Conservation (phyloP, 371 early-diverging fungal genomes). For the Mucor saturninus region DNA sequence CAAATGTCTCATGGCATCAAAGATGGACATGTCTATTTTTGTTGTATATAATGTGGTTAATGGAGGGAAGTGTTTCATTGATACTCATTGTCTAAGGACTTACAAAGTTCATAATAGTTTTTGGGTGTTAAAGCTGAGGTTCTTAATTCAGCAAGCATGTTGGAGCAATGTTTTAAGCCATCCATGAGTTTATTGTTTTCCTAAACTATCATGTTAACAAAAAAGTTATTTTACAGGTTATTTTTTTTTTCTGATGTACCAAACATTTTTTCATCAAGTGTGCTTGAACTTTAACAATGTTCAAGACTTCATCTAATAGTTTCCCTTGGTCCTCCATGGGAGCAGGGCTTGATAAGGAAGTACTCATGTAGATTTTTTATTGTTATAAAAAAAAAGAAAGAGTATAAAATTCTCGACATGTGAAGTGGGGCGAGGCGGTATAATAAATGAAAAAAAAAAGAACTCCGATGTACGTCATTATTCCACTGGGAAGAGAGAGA, state of each 20-base stretch:
- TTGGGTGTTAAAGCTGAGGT: constrained; percentile 92
- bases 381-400: background rate
- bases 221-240: too few relatives aligned
- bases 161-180: constrained; percentile 91
- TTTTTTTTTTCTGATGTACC: too few relatives aligned
- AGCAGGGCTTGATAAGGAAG: constrained; percentile 25
- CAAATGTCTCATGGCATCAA: constrained; percentile 90
- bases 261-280: constrained; percentile 88
- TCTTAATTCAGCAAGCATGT: constrained; percentile 91
- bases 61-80: background rate
- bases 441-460: too few relatives aligned
- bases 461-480: too few relatives aligned
- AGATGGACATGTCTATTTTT: constrained; percentile 85
- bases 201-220: constrained; percentile 36
- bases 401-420: background rate
- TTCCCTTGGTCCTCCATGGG: constrained; percentile 79
- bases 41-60: background rate
- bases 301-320: constrained; percentile 82
- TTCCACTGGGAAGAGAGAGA: too few relatives aligned
- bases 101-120: constrained; percentile 95
- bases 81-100: constrained; percentile 7
- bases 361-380: constrained; percentile 10
- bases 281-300: constrained; percentile 87
- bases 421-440: background rate
- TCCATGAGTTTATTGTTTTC: constrained; percentile 89